Evolutionary conservation across 306 rosid species (phyloP).

Genomic region (Cicer yamashitae): DNA sequence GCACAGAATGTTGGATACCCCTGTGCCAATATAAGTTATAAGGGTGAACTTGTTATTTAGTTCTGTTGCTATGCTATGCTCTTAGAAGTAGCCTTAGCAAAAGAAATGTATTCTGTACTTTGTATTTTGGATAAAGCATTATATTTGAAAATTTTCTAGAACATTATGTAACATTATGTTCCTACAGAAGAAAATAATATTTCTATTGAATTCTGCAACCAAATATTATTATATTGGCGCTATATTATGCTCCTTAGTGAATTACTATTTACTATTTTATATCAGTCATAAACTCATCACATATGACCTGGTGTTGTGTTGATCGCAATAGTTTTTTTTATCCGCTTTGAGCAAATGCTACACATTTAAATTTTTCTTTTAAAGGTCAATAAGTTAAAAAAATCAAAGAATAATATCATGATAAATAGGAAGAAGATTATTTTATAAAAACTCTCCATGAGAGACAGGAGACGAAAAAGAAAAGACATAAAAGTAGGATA

Average conservation of each 20-base stretch:
- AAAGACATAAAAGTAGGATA: too few relatives aligned
- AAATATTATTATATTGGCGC: background rate
- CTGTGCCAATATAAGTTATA: background rate
- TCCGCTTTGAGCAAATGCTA: too few relatives aligned
- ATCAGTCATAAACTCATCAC: too few relatives aligned
- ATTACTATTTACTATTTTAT: background rate
- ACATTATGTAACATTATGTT: background rate
- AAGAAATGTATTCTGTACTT: background rate
- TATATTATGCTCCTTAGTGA: background rate
- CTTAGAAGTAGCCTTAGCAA: background rate
- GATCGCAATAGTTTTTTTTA: too few relatives aligned
- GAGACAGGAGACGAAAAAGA: too few relatives aligned
- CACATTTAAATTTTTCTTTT: too few relatives aligned
- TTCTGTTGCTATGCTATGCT: background rate
- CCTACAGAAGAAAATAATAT: background rate
- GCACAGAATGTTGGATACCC: background rate
- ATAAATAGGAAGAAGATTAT: too few relatives aligned
- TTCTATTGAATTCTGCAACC: background rate
- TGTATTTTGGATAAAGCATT: background rate
- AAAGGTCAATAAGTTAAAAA: too few relatives aligned
- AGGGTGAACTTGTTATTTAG: background rate
- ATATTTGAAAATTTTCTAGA: background rate
- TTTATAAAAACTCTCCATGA: too few relatives aligned
- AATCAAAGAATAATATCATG: too few relatives aligned
- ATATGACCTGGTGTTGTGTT: too few relatives aligned